Base-by-base conservation (phyloP, 768 basidiomycete genomes). In the Termitomyces titanicus region DNA sequence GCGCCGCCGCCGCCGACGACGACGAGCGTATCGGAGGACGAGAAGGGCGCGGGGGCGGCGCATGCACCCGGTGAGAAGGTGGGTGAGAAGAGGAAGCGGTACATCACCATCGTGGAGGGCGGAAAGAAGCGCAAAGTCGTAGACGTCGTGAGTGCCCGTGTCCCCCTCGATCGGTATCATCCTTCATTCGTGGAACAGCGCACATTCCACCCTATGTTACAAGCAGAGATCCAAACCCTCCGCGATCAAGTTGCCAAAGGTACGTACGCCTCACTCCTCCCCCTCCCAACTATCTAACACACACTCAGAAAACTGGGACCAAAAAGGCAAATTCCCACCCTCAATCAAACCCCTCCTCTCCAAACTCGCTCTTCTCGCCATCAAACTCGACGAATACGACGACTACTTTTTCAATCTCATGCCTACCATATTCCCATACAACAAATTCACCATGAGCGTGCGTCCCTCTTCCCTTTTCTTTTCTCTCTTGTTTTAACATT, bases 381-480 rank as follows among this genome's bases (percentile, higher is more conserved):
- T 96, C 63, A 74, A 79, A 25, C 78, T 90, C n/a, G 89, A 86
- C 68, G 86, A 95, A 66, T 97, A 96, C 70, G 89, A 92, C 58
- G 94, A 96, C 17, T 82, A 89, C 63, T 96, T 96, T 69, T 98
- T 96, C 73, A 86, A 84, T 63, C 76, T 88, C 18, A 89, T 98
- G 84, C 92, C 95, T 0, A 77, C 72, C 22, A 68, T 96, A 37
- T 94, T 98, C 63, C 93, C 94, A 0, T 98, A 98, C 66, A 99
- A 99, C 73, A 86, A 88, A 60, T 99, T 91, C 68, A 96, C 92
- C 0, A 94, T 98, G 86, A 89, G 81, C 48, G 88, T 90, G 52
- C 49, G 86, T 77, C 20, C 18, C 34, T 22, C 3, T 31, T 27
- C 31, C 45, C 17, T 1, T 33, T 22, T 29, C 52, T 11, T 18